Evolutionary conservation across 1,284 basidiomycete genomes (phyloP), one percentile per base, ranked within the genome.

Genomic region (Cutaneotrichosporon dermatis): DNA sequence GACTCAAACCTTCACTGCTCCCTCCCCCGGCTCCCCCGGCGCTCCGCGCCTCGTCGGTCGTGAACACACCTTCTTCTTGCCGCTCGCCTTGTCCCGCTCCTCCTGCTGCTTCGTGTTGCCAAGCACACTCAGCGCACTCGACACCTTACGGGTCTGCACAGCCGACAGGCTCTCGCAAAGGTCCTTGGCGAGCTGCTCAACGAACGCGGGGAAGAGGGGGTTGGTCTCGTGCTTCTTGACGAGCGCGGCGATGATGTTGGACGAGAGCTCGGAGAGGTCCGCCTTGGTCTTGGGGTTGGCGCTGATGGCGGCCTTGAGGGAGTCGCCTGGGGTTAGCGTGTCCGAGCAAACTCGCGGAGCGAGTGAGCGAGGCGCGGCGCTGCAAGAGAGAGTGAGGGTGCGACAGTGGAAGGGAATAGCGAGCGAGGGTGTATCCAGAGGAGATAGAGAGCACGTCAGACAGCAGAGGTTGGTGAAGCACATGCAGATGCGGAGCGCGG

Each of bases 71-170:
- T 93, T 94, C 82, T 92, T 93, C 84, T 93, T 94, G 25, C 90
- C 90, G 64, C 85, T 87, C 0, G 86, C 82, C 78, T 89, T 91
- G 51, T 92, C 91, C 61, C 87, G 82, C 73, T 87, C 85, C 74
- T 92, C 90, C 77, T 86, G 89, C 80, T 93, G 90, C 80, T 97
- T 97, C 80, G 93, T 91, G 73, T 94, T 95, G 53, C 91, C 88
- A 10, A 96, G 81, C 2, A 89, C 87, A 15, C 89, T 90, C 55
- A 97, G 80, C 12, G 81, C 84, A 55, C 85, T 88, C 4, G 90
- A 90, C 2, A 85, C 88, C 75, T 94, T 94, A 64, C 91, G 84
- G 39, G 92, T 87, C 70, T 97, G 92, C 54, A 92, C 86, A 64
- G 94, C 92, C 63, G 86, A 88, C 55, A 96, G 82, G 11, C 88